phyloP scores from a whole-genome alignment of 345 rosid species.

The Psidium friedrichsthalianum region DNA sequence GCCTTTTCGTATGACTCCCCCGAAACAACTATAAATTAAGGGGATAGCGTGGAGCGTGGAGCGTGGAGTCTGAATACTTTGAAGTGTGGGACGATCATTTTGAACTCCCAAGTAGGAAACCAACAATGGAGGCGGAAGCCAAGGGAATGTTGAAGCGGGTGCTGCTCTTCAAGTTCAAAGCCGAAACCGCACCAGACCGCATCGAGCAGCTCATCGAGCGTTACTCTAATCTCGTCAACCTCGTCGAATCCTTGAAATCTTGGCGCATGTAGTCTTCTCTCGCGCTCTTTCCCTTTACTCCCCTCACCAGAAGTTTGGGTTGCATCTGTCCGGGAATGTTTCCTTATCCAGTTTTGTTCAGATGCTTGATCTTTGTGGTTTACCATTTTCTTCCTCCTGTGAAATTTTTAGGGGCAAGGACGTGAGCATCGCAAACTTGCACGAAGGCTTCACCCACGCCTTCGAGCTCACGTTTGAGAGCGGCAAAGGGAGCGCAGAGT shows the following conservation, averaged over 20 bases:
- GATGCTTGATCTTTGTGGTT: not conserved
- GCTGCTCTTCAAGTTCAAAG: conserved; percentile 60
- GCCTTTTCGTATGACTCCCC: not conserved
- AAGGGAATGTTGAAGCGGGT: conserved; percentile 63
- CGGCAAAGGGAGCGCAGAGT: conserved; percentile 49
- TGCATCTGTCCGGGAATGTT: not conserved
- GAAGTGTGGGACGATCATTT: not conserved
- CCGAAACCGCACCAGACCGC: conserved; percentile 18
- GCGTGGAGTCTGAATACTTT: not conserved
- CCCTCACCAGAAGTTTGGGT: not conserved
- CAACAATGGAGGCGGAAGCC: conserved; percentile 46
- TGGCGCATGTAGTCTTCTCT: conserved; percentile 44
- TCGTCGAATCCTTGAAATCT: conserved; percentile 63
- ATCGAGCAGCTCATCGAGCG: conserved; percentile 44
- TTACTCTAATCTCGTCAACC: conserved; percentile 59
- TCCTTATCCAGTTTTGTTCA: not conserved
- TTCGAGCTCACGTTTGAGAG: conserved; percentile 64
- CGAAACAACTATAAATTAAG: not conserved
- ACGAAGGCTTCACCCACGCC: conserved; percentile 77
- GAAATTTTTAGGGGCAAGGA: conserved; percentile 47
- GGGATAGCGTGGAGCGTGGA: not conserved
- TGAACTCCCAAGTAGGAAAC: not conserved
- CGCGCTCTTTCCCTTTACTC: not conserved
- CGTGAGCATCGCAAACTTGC: conserved; percentile 61
- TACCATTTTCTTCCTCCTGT: not conserved